Conservation (phyloP, 1,139 yeast genomes). For the Pneumocystis sp. region DNA sequence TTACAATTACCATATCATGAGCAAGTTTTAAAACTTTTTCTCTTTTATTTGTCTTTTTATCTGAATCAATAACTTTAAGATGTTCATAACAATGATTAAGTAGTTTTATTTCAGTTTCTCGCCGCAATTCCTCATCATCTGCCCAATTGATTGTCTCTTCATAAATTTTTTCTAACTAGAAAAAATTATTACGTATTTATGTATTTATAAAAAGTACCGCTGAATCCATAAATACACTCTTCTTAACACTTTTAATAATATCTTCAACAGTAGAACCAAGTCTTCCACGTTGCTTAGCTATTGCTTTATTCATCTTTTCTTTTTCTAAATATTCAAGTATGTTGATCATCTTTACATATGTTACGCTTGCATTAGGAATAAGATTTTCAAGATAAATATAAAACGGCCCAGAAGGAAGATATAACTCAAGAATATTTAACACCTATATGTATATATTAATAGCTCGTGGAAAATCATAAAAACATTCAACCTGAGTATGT, state of each 20-base stretch:
- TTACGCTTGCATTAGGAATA: conserved; percentile 38
- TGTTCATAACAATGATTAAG: conserved; percentile 43
- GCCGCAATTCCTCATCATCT: conserved; percentile 47
- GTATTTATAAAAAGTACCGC: not conserved
- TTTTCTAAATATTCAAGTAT: conserved; percentile 33
- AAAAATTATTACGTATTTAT: not conserved
- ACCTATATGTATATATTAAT: conserved; percentile 14
- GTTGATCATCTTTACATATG: conserved; percentile 37
- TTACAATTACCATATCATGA: conserved; percentile 59
- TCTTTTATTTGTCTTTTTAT: conserved; percentile 28
- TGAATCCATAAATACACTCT: conserved; percentile 23
- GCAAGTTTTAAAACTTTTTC: conserved; percentile 40
- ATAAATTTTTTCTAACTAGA: conserved; percentile 37
- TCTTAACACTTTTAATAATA: conserved; percentile 32
- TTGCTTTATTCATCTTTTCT: conserved; percentile 17
- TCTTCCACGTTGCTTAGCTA: conserved; percentile 21
- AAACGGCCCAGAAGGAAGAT: conserved; percentile 50
- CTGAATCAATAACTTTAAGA: conserved; percentile 33
- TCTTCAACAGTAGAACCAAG: conserved; percentile 16
- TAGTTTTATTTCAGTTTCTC: conserved; percentile 43
- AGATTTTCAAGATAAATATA: conserved; percentile 42
- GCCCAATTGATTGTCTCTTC: conserved; percentile 43
- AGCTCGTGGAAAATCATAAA: not conserved
- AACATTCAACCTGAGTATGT: conserved; percentile 15
- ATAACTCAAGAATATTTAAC: conserved; percentile 35